These are phyloP conservation scores for Metarhizium humberi DNA, from an alignment of 2,329 filamentous ascomycete species.

Conservation along the genomic window DNA sequence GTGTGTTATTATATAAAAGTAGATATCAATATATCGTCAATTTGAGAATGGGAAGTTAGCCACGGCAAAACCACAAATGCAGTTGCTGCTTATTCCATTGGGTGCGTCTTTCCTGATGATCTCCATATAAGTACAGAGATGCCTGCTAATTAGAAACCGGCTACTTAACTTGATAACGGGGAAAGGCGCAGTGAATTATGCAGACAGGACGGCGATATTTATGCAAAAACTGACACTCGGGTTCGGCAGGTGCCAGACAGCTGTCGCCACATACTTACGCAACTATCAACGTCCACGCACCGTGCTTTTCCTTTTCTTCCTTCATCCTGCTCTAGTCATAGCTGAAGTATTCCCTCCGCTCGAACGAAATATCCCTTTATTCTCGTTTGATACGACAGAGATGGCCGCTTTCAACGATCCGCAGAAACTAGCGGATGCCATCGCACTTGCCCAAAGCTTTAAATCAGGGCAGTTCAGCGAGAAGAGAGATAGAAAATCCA, in stretches of 20 bases:
- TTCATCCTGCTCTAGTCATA: neutral
- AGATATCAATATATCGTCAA: too few relatives aligned
- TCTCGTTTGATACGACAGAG: constrained; percentile 6
- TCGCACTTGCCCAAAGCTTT: constrained; percentile 17
- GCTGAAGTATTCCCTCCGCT: too few relatives aligned
- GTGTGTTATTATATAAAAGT: too few relatives aligned
- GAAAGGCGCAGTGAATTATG: neutral
- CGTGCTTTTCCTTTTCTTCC: neutral
- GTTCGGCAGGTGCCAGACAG: constrained; percentile 5
- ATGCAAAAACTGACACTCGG: neutral
- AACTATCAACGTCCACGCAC: neutral
- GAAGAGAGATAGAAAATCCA: neutral
- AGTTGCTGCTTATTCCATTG: too few relatives aligned
- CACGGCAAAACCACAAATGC: too few relatives aligned
- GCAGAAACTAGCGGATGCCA: constrained; percentile 17
- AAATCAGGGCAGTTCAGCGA: constrained; percentile 8
- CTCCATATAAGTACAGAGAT: too few relatives aligned
- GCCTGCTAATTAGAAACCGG: too few relatives aligned
- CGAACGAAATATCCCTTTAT: neutral
- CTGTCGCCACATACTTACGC: neutral
- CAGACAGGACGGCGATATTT: neutral
- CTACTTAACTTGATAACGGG: too few relatives aligned
- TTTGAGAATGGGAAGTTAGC: too few relatives aligned
- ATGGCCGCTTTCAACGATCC: constrained; percentile 13
- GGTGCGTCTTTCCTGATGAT: too few relatives aligned